Base-by-base conservation (phyloP, 352 stramenopile genomes). In the Phytophthora capsici region DNA sequence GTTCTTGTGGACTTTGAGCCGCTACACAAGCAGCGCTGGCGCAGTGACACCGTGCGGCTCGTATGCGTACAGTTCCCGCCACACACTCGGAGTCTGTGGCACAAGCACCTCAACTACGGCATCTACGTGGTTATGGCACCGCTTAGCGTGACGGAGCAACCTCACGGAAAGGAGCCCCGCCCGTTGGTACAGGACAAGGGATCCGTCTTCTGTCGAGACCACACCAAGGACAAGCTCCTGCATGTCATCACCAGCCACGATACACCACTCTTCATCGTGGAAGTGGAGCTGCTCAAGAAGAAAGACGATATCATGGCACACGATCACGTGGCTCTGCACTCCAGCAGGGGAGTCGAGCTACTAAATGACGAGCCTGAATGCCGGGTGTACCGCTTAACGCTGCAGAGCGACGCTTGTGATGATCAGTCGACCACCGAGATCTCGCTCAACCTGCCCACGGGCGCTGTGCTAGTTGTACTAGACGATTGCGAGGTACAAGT, bases 121-220 rank as follows among this genome's bases (percentile, higher is more conserved):
- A 66, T 86, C 38, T 84, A 87, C 71, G 54, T 87, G 12, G 73
- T 75, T 54, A 69, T 83, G 53, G 54, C 67, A 14, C 63, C 66
- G 23, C 50, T 87, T 1, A 49, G 69, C 44, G 75, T 72, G 28
- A 72, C 51, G n/a, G 78, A 87, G 61, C 65, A 80, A 30, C 57
- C 72, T 47, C 43, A 67, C 43, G 61, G 58, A 3, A 20, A 46
- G 2, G 12, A 55, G 3, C 62, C 67, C 3, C 62, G 57, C 28
- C 55, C 69, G 34, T 57, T 87, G 34, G 25, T 54, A 22, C 65
- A 79, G 41, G 40, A 54, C 26, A 70, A 71, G 10, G 71, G 73
- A 32, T 65, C 60, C 14, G 72, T 86, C 6, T 80, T 86, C 58
- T 86, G 78, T 41, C 74, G 75, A 9, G 76, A 86, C 57, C 78